Evolutionary conservation across 768 basidiomycete species (phyloP).

Genomic region (Naematelia aurantialba): DNA sequence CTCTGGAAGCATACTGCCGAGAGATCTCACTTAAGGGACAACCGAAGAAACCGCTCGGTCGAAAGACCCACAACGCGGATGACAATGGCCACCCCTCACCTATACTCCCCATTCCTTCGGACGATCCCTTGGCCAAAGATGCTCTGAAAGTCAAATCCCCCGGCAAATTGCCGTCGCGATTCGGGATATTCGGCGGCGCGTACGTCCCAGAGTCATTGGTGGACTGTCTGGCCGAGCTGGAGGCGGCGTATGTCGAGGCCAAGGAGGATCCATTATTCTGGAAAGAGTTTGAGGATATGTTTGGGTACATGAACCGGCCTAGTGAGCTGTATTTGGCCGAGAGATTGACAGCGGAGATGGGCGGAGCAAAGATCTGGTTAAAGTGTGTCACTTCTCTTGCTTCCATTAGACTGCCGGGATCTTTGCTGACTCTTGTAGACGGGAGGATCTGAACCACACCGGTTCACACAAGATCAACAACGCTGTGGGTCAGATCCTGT

Average conservation of each 20-base stretch:
- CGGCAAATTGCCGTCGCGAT: constrained; percentile 66
- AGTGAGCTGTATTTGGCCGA: constrained; percentile 87
- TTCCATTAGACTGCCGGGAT: not conserved
- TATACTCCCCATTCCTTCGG: constrained; percentile 34
- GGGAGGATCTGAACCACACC: constrained; percentile 71
- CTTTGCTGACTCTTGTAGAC: constrained; percentile 22
- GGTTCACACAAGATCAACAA: constrained; percentile 99
- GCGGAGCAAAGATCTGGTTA: constrained; percentile 95
- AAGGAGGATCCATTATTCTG: constrained; percentile 83
- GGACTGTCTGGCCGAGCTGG: constrained; percentile 80
- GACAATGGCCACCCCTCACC: constrained; percentile 39
- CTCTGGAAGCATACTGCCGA: constrained; percentile 60
- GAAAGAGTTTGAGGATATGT: constrained; percentile 83
- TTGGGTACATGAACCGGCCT: constrained; percentile 91
- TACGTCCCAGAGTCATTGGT: constrained; percentile 97
- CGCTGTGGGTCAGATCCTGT: constrained; percentile 92
- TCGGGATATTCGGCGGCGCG: constrained; percentile 94
- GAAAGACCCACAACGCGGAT: constrained; percentile 22
- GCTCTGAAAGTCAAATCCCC: constrained; percentile 27
- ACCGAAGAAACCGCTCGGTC: constrained; percentile 10
- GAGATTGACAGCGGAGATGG: constrained; percentile 79
- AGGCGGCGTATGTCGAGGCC: constrained; percentile 83
- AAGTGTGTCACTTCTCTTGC: constrained; percentile 60
- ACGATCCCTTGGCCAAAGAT: constrained; percentile 28
- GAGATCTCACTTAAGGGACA: constrained; percentile 60